Conservation (phyloP, 2,329 filamentous ascomycete species). For the Chaetomium olivaceum region DNA sequence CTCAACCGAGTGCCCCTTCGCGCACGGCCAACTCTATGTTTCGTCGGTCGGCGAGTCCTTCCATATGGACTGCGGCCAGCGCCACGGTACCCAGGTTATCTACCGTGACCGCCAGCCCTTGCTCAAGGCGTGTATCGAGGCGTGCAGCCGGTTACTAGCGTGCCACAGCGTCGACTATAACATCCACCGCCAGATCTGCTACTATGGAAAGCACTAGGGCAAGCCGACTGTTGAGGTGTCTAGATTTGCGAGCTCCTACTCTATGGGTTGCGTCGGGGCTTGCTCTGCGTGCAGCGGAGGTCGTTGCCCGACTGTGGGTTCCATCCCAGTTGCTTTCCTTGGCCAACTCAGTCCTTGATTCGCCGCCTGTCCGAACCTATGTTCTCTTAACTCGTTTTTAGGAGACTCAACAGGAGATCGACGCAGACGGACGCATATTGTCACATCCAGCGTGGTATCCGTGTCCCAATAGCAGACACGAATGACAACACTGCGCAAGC, state of each 20-base stretch:
- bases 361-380: neutral
- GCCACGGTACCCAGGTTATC: neutral
- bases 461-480: neutral
- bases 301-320: neutral
- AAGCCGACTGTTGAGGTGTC: neutral
- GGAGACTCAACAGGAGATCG: neutral
- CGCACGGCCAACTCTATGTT: neutral
- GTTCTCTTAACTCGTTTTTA: neutral
- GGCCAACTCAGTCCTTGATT: neutral
- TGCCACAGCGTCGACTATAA: slow-evolving; percentile 10
- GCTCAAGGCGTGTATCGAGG: neutral
- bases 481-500: neutral
- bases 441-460: neutral
- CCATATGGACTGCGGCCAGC: neutral
- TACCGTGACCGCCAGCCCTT: neutral
- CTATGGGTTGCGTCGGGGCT: neutral
- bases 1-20: neutral
- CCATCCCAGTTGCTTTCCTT: too few species aligned
- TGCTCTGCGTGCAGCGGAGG: neutral
- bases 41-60: neutral
- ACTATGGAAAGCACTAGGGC: slow-evolving; percentile 8
- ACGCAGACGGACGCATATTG: neutral
- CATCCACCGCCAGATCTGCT: slow-evolving; percentile 1
- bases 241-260: neutral
- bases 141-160: neutral